Percentiles rank a stretch among this genome's conserved stretches.
These are phyloP conservation scores for Cunninghamia lanceolata DNA, from an alignment of 75 land plant species.

Conservation along the genomic window DNA sequence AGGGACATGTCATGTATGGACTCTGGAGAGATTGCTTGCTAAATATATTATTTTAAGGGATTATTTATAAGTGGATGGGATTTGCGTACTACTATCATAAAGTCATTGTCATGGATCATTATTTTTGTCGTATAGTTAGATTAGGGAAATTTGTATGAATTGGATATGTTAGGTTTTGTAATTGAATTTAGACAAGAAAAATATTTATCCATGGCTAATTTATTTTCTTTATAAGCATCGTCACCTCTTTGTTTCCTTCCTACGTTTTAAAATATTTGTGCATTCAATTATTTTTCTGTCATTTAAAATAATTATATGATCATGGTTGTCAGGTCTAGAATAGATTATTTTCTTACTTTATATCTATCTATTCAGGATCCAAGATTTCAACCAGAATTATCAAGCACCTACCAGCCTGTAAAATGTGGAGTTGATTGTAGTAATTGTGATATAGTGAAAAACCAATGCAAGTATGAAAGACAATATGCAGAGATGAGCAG, in stretches of 20 bases:
- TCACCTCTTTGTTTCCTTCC: background rate
- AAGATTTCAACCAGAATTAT: conserved; percentile 69
- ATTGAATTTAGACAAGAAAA: background rate
- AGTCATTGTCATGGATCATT: background rate
- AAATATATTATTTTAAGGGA: background rate
- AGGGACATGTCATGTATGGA: background rate
- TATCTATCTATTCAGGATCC: conserved; percentile 62
- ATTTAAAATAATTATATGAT: background rate
- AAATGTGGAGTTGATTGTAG: conserved; percentile 66
- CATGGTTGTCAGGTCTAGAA: background rate
- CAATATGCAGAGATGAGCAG: conserved; percentile 96
- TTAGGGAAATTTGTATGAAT: background rate
- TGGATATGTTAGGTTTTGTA: background rate
- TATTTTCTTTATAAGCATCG: background rate
- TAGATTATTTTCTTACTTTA: background rate
- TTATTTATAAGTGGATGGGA: background rate
- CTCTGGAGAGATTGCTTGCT: background rate
- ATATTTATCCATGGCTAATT: background rate
- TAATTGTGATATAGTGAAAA: conserved; percentile 53
- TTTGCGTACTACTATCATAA: background rate
- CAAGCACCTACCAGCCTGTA: conserved; percentile 77
- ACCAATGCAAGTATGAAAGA: conserved; percentile 75
- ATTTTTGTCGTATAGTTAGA: background rate
- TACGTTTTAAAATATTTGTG: background rate
- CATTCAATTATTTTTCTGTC: background rate